Conservation (phyloP, 2,329 filamentous ascomycete species). For the Cytospora mali region DNA sequence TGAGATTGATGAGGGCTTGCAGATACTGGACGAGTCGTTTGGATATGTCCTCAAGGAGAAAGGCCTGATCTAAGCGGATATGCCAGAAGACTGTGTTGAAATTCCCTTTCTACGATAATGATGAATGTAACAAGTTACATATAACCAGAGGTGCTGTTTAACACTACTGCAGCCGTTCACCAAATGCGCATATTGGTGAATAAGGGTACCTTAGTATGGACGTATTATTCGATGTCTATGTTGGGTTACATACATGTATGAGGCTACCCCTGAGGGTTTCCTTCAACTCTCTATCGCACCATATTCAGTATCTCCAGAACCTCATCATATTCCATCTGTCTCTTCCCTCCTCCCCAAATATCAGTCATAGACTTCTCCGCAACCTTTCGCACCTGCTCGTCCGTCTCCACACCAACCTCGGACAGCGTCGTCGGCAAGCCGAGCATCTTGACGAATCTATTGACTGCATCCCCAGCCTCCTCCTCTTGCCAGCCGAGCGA, state of each 20-base stretch:
- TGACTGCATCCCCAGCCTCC: not conserved
- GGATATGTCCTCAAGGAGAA: slow-evolving; percentile 33
- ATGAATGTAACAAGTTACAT: too few species aligned
- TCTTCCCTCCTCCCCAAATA: not conserved
- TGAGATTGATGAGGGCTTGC: slow-evolving; percentile 49
- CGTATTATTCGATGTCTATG: too few species aligned
- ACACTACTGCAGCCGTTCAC: too few species aligned
- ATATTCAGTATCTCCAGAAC: not conserved
- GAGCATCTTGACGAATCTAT: not conserved
- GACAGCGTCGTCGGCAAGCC: not conserved
- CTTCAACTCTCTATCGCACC: not conserved
- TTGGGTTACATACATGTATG: too few species aligned
- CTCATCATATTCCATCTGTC: not conserved
- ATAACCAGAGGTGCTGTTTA: too few species aligned
- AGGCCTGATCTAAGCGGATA: not conserved
- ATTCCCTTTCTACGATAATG: not conserved
- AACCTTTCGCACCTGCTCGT: not conserved
- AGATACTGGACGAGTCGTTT: slow-evolving; percentile 55
- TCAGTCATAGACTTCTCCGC: not conserved
- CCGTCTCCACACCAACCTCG: not conserved
- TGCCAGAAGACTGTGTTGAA: not conserved
- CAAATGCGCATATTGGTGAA: too few species aligned
- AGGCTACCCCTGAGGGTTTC: too few species aligned
- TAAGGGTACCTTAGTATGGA: too few species aligned
- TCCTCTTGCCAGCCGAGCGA: not conserved